phyloP scores from a whole-genome alignment of 192 early-diverging fungal species.

The Lobosporangium transversale region DNA sequence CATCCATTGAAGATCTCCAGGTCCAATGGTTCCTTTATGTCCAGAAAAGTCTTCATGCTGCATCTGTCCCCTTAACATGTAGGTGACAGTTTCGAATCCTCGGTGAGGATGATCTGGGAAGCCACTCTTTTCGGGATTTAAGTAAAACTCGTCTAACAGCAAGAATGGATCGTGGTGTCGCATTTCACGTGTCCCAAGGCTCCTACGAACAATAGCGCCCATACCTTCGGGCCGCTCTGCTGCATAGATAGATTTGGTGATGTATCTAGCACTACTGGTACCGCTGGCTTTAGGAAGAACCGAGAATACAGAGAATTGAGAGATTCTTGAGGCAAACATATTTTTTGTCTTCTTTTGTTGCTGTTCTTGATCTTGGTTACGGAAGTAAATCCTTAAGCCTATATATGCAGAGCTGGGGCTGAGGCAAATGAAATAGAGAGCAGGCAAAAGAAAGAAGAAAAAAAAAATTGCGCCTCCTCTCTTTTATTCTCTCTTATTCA shows the following conservation, averaged over 20 bases:
- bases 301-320: background rate
- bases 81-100: conserved; percentile 85
- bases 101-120: conserved; percentile 84
- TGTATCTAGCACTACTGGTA: conserved; percentile 23
- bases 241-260: conserved; percentile 57
- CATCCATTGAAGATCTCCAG: conserved; percentile 84
- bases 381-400: no score
- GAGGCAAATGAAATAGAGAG: no score
- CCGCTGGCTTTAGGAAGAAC: background rate
- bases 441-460: no score
- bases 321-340: conserved; percentile 6
- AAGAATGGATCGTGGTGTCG: conserved; percentile 90
- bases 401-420: no score
- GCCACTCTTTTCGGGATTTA: conserved; percentile 55
- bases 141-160: conserved; percentile 79
- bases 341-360: background rate
- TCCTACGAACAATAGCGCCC: conserved; percentile 83
- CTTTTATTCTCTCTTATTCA: background rate
- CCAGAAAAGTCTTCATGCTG: conserved; percentile 83
- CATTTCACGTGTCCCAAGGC: conserved; percentile 71
- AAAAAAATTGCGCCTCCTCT: background rate
- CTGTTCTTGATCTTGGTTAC: background rate
- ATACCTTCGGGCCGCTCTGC: conserved; percentile 77
- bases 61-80: conserved; percentile 72
- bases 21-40: conserved; percentile 72